phyloP scores from a whole-genome alignment of 108 stramenopile genomes.

The Nitzschia palea region DNA sequence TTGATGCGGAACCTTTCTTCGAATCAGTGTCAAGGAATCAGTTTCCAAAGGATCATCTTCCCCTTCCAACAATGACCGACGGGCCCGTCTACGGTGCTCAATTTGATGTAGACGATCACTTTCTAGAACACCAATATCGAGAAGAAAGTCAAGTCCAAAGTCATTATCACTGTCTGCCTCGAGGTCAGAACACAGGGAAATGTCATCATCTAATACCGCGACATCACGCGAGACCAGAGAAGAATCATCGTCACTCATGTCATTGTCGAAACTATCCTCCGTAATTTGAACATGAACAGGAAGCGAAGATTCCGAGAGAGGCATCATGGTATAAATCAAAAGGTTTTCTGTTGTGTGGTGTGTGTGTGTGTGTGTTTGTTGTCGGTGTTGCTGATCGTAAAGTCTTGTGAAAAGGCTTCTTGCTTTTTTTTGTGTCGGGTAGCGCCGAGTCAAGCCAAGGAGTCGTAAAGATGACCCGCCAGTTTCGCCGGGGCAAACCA shows the following conservation, averaged over 20 bases:
- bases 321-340: background rate
- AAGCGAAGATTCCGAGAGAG: background rate
- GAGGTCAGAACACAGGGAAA: no score
- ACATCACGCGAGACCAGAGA: no score
- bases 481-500: no score
- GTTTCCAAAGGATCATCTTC: slow-evolving; percentile 3
- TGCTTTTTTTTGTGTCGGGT: no score
- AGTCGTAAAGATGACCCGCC: no score
- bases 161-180: background rate
- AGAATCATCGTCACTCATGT: background rate
- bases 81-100: background rate
- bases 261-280: background rate
- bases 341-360: no score
- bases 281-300: background rate
- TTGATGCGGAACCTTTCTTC: background rate
- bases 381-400: no score
- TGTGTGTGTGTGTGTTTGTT: no score
- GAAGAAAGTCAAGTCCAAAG: background rate
- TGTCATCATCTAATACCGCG: no score
- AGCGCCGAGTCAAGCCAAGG: no score
- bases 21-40: slow-evolving; percentile 5
- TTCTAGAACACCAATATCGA: background rate
- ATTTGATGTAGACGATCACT: background rate
- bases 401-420: no score
- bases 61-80: background rate